These are phyloP conservation scores for Phoma sp. DNA, from an alignment of 2,329 filamentous ascomycete species.

Conservation along the genomic window DNA sequence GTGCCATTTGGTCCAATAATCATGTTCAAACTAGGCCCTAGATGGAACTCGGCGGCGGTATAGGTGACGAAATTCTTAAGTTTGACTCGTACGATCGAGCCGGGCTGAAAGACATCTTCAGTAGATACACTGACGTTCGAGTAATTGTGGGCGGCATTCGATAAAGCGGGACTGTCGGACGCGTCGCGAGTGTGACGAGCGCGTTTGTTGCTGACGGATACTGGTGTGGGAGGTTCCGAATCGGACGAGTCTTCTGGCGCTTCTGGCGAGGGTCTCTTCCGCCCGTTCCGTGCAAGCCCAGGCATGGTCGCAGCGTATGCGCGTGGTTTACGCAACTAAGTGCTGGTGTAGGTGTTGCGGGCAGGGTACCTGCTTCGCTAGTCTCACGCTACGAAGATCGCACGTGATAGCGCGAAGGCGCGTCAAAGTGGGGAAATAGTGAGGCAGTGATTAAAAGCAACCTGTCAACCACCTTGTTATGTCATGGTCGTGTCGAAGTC, in stretches of 20 bases:
- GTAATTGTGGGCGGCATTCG: slow-evolving; percentile 11
- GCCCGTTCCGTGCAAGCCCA: slow-evolving; percentile 26
- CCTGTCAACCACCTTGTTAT: too few species aligned
- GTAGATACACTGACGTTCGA: slow-evolving; percentile 12
- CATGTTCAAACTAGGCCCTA: slow-evolving; percentile 95
- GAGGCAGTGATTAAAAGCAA: neutral
- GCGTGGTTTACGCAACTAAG: too few species aligned
- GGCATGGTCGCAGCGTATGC: slow-evolving; percentile 30
- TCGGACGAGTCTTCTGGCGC: slow-evolving; percentile 29
- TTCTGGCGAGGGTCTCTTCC: slow-evolving; percentile 33
- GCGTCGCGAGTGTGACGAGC: slow-evolving; percentile 38
- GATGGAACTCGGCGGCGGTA: slow-evolving; percentile 85
- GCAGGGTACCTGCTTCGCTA: too few species aligned
- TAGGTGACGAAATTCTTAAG: slow-evolving; percentile 95
- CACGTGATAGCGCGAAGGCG: neutral
- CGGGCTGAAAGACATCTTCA: slow-evolving; percentile 60
- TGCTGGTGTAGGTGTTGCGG: neutral
- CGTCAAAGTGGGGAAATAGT: neutral
- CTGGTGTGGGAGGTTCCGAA: slow-evolving; percentile 23
- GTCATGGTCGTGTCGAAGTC: neutral
- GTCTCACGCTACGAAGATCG: slow-evolving; percentile 19
- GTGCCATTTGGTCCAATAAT: slow-evolving; percentile 98
- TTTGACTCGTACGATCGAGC: slow-evolving; percentile 86
- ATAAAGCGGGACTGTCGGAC: slow-evolving; percentile 24
- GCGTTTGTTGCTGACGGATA: slow-evolving; percentile 40